Evolutionary conservation across 345 rosid species (phyloP), one percentile per base, ranked within the genome.

Genomic region (Kernera saxatilis): DNA sequence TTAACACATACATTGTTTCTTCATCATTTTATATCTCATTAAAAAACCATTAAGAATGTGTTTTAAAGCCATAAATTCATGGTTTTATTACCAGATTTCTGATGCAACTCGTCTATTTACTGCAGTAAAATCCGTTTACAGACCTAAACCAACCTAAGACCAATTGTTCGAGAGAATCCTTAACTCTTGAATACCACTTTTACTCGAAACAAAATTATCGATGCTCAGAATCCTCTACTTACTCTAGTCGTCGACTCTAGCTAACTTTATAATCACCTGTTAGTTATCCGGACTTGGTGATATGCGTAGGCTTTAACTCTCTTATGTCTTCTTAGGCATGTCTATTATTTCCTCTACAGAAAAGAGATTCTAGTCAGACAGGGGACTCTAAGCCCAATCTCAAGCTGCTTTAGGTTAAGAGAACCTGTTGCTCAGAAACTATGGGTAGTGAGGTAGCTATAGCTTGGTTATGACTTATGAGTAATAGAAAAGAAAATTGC

Each of bases 361-460:
- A 26, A 13, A 26, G 52, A 19, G 52, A 46, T 8, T 65, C n/a
- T 41, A 72, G 35, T 64, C 29, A 45, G 52, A 26, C 18, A 46
- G 27, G 39, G 35, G 54, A 7, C 57, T 64, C 64, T 68, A 69
- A 45, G 35, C 13, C 32, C 10, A 65, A 36, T 17, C 58, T 13
- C 4, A 55, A 73, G 21, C 67, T 33, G 49, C 48, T 63, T 53
- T 25, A n/a, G 37, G 21, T 30, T 33, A 33, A 48, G 57, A 70
- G 58, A 17, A 58, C 6, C 29, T 3, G 21, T 54, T 45, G 26
- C 57, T 45, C 23, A 55, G 30, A 43, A 9, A 41, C 64, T 30
- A 29, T 33, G 49, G 54, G 37, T 46, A 65, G 35, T 56, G 72
- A 65, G 72, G 51, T 52, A 18, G 53, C 72, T 48, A 66, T 66